These are phyloP conservation scores for Yamadazyma sp. DNA, from an alignment of 1,139 yeast genomes.

Conservation along the genomic window DNA sequence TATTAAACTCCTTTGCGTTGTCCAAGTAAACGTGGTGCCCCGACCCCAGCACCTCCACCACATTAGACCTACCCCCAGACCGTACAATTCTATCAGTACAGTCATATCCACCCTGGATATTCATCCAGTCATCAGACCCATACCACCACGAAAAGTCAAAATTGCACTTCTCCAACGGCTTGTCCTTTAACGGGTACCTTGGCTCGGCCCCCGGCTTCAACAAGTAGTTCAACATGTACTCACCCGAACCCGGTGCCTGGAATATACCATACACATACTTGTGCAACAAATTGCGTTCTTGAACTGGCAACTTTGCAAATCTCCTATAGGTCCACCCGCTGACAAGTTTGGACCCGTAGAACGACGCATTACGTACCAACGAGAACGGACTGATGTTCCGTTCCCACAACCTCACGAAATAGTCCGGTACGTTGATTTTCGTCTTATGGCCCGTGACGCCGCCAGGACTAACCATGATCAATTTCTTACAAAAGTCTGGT, in stretches of 20 bases:
- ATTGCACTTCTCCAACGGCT: conserved; percentile 45
- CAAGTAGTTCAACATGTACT: conserved; percentile 67
- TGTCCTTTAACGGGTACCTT: conserved; percentile 55
- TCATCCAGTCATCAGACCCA: conserved; percentile 82
- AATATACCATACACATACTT: conserved; percentile 69
- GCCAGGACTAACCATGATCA: conserved; percentile 62
- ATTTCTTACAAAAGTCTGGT: conserved; percentile 45
- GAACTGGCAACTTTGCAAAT: conserved; percentile 47
- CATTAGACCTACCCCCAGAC: conserved; percentile 30
- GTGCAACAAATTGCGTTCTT: conserved; percentile 52
- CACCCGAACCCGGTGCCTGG: conserved; percentile 73
- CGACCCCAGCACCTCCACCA: conserved; percentile 48
- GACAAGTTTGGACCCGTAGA: conserved; percentile 66
- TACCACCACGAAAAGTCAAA: conserved; percentile 68
- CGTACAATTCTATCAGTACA: conserved; percentile 33
- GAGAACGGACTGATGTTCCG: conserved; percentile 69
- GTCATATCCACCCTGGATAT: conserved; percentile 51
- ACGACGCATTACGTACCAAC: conserved; percentile 61
- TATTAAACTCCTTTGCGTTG: conserved; percentile 52
- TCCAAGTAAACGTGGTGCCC: conserved; percentile 78
- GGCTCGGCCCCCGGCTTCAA: conserved; percentile 79
- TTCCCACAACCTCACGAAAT: conserved; percentile 71
- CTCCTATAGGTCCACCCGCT: conserved; percentile 78
- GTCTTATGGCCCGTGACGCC: conserved; percentile 54
- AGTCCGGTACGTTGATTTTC: conserved; percentile 52